These are phyloP conservation scores for Tremella yokohamensis DNA, from an alignment of 768 basidiomycete species.

Conservation along the genomic window DNA sequence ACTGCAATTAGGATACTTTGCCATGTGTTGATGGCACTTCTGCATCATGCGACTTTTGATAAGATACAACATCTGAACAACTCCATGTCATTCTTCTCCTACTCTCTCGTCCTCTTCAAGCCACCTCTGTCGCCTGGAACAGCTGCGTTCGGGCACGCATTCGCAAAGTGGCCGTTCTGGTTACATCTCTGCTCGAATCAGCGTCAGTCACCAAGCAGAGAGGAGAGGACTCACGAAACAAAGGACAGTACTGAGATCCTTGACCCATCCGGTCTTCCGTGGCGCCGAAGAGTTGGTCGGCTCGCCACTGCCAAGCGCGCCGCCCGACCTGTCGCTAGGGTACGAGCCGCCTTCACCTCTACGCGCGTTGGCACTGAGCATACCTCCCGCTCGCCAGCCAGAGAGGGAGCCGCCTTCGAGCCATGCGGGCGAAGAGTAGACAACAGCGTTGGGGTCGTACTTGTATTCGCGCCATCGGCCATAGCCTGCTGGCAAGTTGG, in stretches of 20 bases:
- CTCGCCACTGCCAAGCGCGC: constrained; percentile 19
- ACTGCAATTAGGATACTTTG: no score
- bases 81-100: neutral
- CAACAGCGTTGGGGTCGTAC: constrained; percentile 41
- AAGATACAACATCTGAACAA: neutral
- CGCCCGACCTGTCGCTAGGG: constrained; percentile 22
- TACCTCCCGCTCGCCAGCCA: constrained; percentile 42
- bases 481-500: constrained; percentile 69
- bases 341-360: constrained; percentile 58
- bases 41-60: constrained; percentile 9
- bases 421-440: constrained; percentile 42
- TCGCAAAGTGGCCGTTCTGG: constrained; percentile 91
- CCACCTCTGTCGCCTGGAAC: constrained; percentile 89
- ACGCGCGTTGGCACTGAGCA: constrained; percentile 32
- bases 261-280: constrained; percentile 36
- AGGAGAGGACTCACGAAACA: constrained; percentile 46
- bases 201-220: constrained; percentile 12
- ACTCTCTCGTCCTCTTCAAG: constrained; percentile 44
- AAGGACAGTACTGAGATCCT: constrained; percentile 47
- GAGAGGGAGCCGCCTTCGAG: constrained; percentile 41
- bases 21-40: no score
- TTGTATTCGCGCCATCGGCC: constrained; percentile 59
- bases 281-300: constrained; percentile 33
- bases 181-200: constrained; percentile 62
- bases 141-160: constrained; percentile 84